Percentiles rank a stretch among this genome's conserved stretches.
phyloP scores from a whole-genome alignment of 345 rosid genomes.

The Sisymbrium irio region DNA sequence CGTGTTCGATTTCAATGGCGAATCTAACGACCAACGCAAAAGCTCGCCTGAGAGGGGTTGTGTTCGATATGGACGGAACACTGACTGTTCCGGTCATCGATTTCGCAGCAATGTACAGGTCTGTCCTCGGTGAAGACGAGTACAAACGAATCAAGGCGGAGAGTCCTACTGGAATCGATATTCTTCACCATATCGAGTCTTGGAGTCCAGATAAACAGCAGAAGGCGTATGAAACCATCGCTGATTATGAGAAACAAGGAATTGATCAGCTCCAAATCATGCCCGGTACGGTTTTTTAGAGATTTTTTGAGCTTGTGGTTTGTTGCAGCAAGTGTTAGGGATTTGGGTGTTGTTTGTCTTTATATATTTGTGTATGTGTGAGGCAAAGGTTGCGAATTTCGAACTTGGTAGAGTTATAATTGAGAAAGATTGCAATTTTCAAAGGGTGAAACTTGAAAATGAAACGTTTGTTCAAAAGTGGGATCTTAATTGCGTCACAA shows the following conservation, averaged over 20 bases:
- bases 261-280: conserved; percentile 83
- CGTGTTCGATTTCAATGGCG: conserved; percentile 25
- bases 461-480: neutral
- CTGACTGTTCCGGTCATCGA: conserved; percentile 90
- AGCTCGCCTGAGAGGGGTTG: conserved; percentile 58
- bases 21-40: conserved; percentile 27
- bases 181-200: conserved; percentile 70
- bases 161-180: conserved; percentile 78
- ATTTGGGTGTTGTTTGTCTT: neutral
- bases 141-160: conserved; percentile 61
- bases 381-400: neutral
- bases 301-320: neutral
- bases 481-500: neutral
- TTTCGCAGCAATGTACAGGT: conserved; percentile 80
- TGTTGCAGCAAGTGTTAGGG: neutral
- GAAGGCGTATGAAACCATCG: conserved; percentile 57
- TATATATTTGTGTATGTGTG: neutral
- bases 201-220: conserved; percentile 64
- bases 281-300: conserved; percentile 53
- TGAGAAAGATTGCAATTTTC: neutral
- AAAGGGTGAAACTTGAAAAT: neutral
- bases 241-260: conserved; percentile 72
- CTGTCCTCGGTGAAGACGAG: conserved; percentile 80
- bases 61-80: conserved; percentile 90
- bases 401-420: neutral